Base-by-base conservation (phyloP, 306 rosid genomes). In the Cucurbita pepo region DNA sequence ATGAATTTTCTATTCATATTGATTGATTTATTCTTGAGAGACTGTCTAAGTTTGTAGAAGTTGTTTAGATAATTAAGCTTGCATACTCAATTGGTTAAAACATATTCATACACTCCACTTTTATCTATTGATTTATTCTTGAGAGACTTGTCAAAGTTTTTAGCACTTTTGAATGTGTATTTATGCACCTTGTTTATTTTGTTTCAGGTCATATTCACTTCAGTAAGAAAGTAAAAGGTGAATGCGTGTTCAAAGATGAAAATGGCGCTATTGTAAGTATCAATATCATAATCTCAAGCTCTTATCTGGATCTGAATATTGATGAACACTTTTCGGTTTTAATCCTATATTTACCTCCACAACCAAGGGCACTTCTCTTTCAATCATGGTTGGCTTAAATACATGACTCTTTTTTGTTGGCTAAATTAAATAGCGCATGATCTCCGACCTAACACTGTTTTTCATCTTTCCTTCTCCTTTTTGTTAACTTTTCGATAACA, bases 341-440 rank as follows among this genome's bases (percentile, higher is more conserved):
- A 25, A 69, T 69, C 59, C 7, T 25, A 50, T 15, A 51, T 69
- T 51, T 34, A n/a, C 43, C 73, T 48, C 48, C 25, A 48, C 48
- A 47, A 67, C 57, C 58, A 50, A 50, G 74, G 74, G 74, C 74
- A 50, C 47, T 30, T 69, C 56, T 67, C 56, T 48, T 47, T 65
- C 71, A 65, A 14, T 65, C 71, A 65, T 65, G 56, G 73, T 21
- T 67, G 56, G 74, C 22, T 34, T 58, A 69, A 69, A 45, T 59
- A 69, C 74, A 25, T 50, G 22, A 47, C 65, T 15, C 15, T 11
- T 10, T 50, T 56, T 22, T 7, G 14, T 50, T 54, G 73, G 51
- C 48, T 37, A 60, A 71, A 41, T 43, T 37, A 60, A 71, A 41
- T 43, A 79, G 72, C 79, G 79, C 85, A 79, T 84, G 83, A 77